phyloP scores from a whole-genome alignment of 2,329 filamentous ascomycete genomes.

The Colletotrichum liriopes region DNA sequence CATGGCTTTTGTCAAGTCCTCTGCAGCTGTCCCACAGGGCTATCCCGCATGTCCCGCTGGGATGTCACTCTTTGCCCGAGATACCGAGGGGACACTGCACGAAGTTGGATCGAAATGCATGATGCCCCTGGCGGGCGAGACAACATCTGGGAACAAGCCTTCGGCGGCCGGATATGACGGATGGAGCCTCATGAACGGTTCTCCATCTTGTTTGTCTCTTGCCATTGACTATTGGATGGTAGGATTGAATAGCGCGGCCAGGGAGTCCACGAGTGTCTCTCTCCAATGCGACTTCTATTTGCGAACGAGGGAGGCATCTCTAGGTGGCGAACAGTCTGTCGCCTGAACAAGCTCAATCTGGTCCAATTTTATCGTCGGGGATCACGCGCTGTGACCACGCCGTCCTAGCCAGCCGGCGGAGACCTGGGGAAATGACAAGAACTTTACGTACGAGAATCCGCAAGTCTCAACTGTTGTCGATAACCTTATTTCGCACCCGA shows the following conservation, averaged over 20 bases:
- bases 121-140: not conserved
- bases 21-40: slow-evolving; percentile 27
- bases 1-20: not conserved
- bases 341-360: slow-evolving; percentile 22
- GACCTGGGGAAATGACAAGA: slow-evolving; percentile 26
- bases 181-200: slow-evolving; percentile 9
- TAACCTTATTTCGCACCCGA: slow-evolving; percentile 31
- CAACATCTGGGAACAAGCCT: not conserved
- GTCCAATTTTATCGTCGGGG: not conserved
- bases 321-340: not conserved
- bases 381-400: slow-evolving; percentile 12
- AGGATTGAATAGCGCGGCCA: not conserved
- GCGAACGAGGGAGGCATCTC: not conserved
- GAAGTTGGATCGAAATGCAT: slow-evolving; percentile 11
- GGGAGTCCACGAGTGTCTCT: too few relatives aligned
- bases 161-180: slow-evolving; percentile 26
- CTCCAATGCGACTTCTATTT: slow-evolving; percentile 8
- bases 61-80: slow-evolving; percentile 22
- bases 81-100: slow-evolving; percentile 4
- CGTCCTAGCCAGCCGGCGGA: not conserved
- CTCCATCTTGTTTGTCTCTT: not conserved
- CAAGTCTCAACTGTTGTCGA: slow-evolving; percentile 8
- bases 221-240: not conserved
- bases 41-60: slow-evolving; percentile 23
- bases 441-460: slow-evolving; percentile 37